phyloP scores from a whole-genome alignment of 345 rosid species.

The Arabidopsis arenosa region DNA sequence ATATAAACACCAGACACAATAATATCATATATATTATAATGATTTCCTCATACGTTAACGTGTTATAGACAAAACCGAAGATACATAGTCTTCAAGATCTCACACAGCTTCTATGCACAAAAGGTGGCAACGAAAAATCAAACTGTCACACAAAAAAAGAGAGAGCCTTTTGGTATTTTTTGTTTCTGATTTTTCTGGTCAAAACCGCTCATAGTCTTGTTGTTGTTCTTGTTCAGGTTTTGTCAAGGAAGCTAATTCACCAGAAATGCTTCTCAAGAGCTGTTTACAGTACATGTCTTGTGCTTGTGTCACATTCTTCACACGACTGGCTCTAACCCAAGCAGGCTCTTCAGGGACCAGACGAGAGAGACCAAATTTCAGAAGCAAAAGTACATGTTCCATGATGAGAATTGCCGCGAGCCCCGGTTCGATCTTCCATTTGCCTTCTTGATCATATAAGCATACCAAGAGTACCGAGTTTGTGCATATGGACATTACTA shows the following conservation, averaged over 20 bases:
- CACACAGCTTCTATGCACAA: conserved; percentile 20
- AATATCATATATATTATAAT: neutral
- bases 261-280: conserved; percentile 64
- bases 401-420: conserved; percentile 82
- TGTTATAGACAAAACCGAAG: conserved; percentile 16
- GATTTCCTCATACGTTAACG: conserved; percentile 25
- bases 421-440: conserved; percentile 93
- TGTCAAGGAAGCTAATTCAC: conserved; percentile 38
- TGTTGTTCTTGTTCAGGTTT: conserved; percentile 33
- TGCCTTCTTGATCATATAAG: conserved; percentile 83
- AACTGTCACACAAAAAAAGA: conserved; percentile 5
- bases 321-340: conserved; percentile 83
- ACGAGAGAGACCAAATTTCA: conserved; percentile 82
- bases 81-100: conserved; percentile 26
- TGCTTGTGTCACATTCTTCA: conserved; percentile 72
- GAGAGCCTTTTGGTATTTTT: neutral
- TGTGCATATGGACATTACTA: conserved; percentile 90
- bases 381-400: conserved; percentile 78
- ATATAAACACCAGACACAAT: too few relatives aligned
- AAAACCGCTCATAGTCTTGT: conserved; percentile 7
- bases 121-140: neutral
- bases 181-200: conserved; percentile 3
- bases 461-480: conserved; percentile 88
- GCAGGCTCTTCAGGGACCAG: conserved; percentile 96
- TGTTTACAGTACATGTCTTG: conserved; percentile 74